Evolutionary conservation across 2,329 filamentous ascomycete species (phyloP), one percentile per base, ranked within the genome.

Genomic region (Aphanocladium album): DNA sequence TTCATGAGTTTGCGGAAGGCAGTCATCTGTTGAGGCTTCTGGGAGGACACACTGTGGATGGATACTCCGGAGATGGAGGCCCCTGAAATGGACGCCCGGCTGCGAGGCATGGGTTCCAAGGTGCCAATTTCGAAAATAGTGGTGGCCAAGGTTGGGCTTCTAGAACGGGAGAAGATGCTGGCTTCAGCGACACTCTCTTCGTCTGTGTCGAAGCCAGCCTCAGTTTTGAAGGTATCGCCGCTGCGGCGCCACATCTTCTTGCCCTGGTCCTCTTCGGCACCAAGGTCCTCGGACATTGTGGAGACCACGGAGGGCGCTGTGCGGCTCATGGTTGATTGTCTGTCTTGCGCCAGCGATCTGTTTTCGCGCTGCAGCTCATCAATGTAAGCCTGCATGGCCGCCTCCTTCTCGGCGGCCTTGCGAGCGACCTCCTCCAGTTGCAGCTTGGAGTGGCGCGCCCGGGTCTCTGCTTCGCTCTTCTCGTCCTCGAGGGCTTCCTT

Each of bases 351-450:
- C 17, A 77, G 73, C 1, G 76, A 71, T 61, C 73, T 77, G 67
- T 79, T 82, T 70, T 88, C 84, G 1, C 74, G 76, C 3, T 75
- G 76, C 19, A 86, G 71, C 61, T 82, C 79, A n/a, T 74, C 74
- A 46, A 80, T 72, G n/a, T 85, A 70, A 30, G 77, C 72, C 51
- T 76, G 74, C 68, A 85, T 82, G 2, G 74, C 74, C 7, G 71
- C 65, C 65, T 88, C 83, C 63, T 84, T 81, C 65, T 84, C 80
- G 2, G 76, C 74, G 0, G 81, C 80, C 64, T 79, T 78, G 17
- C 70, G 72, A 1, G 82, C 81, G 77, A 88, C 83, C 52, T 80
- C 80, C 64, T 87, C 82, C 1, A 89, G 76, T 69, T 88, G 84
- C 65, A 79, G 76, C 69, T 83, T 84, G 45, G 88, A 76, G 65